Conservation (phyloP, 2,329 filamentous ascomycete genomes). For the Penicillium occitanis region DNA sequence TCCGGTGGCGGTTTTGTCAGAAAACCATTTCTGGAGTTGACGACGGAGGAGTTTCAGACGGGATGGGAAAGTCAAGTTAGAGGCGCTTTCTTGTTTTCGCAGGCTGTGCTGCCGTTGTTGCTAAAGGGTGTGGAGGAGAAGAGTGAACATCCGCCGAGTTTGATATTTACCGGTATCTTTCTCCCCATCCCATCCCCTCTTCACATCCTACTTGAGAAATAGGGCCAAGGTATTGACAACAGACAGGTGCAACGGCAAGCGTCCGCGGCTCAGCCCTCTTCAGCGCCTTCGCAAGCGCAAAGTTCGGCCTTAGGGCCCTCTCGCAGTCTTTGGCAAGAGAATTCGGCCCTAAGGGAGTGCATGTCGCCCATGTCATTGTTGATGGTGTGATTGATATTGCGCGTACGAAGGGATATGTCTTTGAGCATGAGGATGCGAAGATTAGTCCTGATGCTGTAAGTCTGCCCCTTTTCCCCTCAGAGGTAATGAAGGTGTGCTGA, state of each 20-base stretch:
- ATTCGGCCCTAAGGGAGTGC: slow-evolving; percentile 79
- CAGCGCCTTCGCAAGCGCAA: slow-evolving; percentile 71
- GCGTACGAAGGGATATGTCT: slow-evolving; percentile 61
- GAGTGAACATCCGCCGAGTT: slow-evolving; percentile 66
- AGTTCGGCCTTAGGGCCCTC: slow-evolving; percentile 74
- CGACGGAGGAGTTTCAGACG: slow-evolving; percentile 56
- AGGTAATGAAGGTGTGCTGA: background rate
- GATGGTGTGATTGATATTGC: slow-evolving; percentile 85
- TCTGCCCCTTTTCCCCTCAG: slow-evolving; percentile 23
- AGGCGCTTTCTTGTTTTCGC: slow-evolving; percentile 75
- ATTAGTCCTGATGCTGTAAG: slow-evolving; percentile 72
- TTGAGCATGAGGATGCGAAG: slow-evolving; percentile 63
- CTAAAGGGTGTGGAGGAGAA: slow-evolving; percentile 52
- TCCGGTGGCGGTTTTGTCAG: slow-evolving; percentile 57
- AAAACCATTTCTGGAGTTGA: slow-evolving; percentile 63
- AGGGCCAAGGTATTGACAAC: background rate
- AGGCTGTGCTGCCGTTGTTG: slow-evolving; percentile 68
- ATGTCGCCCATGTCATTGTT: slow-evolving; percentile 78
- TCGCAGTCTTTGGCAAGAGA: slow-evolving; percentile 75
- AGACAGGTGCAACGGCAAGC: slow-evolving; percentile 72
- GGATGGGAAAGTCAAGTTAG: slow-evolving; percentile 52
- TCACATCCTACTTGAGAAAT: background rate
- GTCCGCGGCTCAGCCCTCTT: slow-evolving; percentile 70
- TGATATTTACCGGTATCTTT: slow-evolving; percentile 67
- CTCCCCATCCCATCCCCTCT: background rate